Conservation (phyloP, 768 basidiomycete genomes). For the Ephemerocybe angulata region DNA sequence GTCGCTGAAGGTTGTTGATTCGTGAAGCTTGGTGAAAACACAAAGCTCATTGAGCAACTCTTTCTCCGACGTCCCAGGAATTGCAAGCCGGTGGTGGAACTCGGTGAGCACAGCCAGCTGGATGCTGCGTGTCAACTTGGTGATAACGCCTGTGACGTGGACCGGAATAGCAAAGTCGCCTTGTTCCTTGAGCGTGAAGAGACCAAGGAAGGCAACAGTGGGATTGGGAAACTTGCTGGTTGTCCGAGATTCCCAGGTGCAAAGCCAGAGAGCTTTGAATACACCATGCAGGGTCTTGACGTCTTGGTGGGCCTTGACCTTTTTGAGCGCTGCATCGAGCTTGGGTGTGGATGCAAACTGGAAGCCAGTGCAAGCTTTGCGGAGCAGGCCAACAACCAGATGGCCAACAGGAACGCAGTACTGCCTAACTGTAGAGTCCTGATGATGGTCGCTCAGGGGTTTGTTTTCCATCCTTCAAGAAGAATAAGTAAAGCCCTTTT, state of each 20-base stretch:
- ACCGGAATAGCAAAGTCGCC: background rate
- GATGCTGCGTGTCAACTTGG: background rate
- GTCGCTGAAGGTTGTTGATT: background rate
- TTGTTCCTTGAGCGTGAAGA: background rate
- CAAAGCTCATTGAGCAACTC: too few species aligned
- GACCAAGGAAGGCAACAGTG: background rate
- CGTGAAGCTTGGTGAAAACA: background rate
- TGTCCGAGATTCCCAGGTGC: background rate
- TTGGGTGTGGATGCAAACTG: background rate
- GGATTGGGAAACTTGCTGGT: background rate
- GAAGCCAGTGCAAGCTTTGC: background rate
- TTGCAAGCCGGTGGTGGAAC: background rate
- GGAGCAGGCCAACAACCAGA: background rate
- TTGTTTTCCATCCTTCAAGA: too few species aligned
- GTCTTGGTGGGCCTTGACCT: background rate
- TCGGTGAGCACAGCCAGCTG: background rate
- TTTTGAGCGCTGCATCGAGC: background rate
- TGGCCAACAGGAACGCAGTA: background rate
- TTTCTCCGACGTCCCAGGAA: too few species aligned
- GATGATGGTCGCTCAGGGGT: too few species aligned
- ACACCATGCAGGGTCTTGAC: background rate
- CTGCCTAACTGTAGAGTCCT: background rate
- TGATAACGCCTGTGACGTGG: background rate
- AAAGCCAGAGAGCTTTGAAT: background rate
- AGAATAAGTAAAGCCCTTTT: too few species aligned